These are phyloP conservation scores for Aspergillus glaucus DNA, from an alignment of 2,329 filamentous ascomycete species.

Conservation along the genomic window DNA sequence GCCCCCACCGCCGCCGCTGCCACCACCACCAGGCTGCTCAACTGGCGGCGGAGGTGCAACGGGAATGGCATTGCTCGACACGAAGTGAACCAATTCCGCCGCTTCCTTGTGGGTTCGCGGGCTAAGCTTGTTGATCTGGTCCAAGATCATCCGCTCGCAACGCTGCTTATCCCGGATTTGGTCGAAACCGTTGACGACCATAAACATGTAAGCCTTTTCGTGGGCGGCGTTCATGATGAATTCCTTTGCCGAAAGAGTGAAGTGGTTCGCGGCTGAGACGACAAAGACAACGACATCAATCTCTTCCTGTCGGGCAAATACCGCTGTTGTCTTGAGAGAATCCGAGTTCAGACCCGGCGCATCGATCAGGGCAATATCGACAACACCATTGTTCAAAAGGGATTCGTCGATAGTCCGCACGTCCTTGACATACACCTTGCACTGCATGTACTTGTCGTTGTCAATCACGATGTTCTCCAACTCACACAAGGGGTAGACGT, in stretches of 20 bases:
- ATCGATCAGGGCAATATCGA: constrained; percentile 96
- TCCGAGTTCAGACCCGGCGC: constrained; percentile 93
- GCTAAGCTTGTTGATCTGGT: constrained; percentile 82
- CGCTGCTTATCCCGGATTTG: constrained; percentile 85
- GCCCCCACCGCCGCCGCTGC: constrained; percentile 45
- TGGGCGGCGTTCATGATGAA: constrained; percentile 94
- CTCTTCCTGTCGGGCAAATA: constrained; percentile 95
- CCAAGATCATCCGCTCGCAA: constrained; percentile 86
- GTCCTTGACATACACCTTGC: constrained; percentile 95
- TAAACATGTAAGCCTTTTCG: constrained; percentile 98
- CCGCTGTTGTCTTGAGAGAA: constrained; percentile 92
- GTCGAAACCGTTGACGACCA: constrained; percentile 97
- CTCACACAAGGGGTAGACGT: constrained; percentile 70
- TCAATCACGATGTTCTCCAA: constrained; percentile 86
- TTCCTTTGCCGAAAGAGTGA: constrained; percentile 94
- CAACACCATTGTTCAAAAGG: constrained; percentile 91
- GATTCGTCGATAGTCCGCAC: constrained; percentile 85
- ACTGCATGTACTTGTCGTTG: constrained; percentile 82
- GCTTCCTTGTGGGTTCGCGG: constrained; percentile 90
- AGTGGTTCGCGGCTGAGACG: constrained; percentile 94
- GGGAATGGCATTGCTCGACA: constrained; percentile 92
- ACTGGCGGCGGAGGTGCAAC: constrained; percentile 55
- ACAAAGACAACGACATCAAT: constrained; percentile 99
- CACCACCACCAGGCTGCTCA: constrained; percentile 43
- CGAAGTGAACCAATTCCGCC: constrained; percentile 89